phyloP scores from a whole-genome alignment of 208 protist species.

The Acanthamoeba triangularis region DNA sequence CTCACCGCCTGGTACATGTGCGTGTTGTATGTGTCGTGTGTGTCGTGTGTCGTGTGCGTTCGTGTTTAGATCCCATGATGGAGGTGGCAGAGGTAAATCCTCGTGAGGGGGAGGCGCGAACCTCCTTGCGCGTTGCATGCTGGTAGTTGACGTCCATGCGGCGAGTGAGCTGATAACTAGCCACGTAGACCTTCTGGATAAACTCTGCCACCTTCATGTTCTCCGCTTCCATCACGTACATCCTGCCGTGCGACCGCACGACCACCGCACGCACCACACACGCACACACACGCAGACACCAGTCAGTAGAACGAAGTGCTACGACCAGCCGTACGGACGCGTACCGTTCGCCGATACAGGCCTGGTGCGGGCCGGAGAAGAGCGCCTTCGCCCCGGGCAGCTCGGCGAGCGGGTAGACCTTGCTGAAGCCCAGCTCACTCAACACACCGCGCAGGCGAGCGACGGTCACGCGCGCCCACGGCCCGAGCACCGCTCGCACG shows the following conservation, averaged over 20 bases:
- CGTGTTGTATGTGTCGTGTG: no score
- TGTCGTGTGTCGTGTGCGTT: no score
- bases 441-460: neutral
- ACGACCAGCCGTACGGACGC: neutral
- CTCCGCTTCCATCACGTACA: conserved; percentile 41
- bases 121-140: neutral
- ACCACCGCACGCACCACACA: neutral
- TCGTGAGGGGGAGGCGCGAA: neutral
- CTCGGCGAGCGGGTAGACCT: neutral
- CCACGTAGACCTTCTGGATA: conserved; percentile 41
- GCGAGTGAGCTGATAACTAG: conserved; percentile 21
- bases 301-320: no score
- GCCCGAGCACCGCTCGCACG: neutral
- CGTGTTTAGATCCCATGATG: neutral
- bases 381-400: neutral
- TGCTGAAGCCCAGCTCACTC: conserved; percentile 14
- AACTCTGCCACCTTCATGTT: conserved; percentile 16
- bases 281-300: neutral
- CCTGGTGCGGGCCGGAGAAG: conserved; percentile 13
- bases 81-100: neutral
- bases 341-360: neutral
- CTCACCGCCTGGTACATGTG: conserved; percentile 15
- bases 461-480: conserved; percentile 12
- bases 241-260: neutral
- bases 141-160: conserved; percentile 57